These are phyloP conservation scores for Murraya koenigii DNA, from an alignment of 345 rosid species.

Conservation along the genomic window DNA sequence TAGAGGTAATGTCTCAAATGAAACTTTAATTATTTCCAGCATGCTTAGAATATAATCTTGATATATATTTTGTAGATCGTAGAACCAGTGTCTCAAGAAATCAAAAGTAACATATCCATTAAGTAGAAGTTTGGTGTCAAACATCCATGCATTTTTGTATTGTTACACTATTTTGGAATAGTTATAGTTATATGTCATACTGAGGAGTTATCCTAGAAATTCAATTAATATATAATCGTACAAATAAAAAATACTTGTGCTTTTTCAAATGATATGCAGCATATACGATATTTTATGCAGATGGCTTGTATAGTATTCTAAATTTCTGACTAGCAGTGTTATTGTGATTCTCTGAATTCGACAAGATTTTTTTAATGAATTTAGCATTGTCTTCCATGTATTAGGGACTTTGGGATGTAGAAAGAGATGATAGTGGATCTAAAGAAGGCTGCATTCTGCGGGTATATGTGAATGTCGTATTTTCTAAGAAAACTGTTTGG, in stretches of 20 bases:
- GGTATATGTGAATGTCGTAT: constrained; percentile 74
- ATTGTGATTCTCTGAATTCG: neutral
- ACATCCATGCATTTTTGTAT: neutral
- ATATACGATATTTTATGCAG: neutral
- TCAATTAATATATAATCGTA: neutral
- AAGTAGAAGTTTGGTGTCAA: neutral
- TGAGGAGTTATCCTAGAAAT: neutral
- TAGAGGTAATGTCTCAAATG: constrained; percentile 60
- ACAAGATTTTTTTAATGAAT: neutral
- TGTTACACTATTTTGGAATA: neutral
- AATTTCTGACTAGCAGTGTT: neutral
- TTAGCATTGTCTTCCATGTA: neutral
- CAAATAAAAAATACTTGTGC: neutral
- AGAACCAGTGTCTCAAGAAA: neutral
- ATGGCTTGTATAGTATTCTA: neutral
- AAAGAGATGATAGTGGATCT: constrained; percentile 45
- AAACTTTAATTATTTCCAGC: neutral
- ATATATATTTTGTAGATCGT: constrained; percentile 1
- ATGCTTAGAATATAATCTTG: neutral
- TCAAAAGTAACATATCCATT: neutral
- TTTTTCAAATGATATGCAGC: neutral
- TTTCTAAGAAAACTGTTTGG: constrained; percentile 84
- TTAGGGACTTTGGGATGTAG: constrained; percentile 84
- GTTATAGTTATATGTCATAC: neutral
- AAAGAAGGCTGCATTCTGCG: constrained; percentile 64